A percentile compares a stretch with the other conserved stretches of the same genome.
Evolutionary conservation across 78 protist genomes (phyloP).

Genomic region (Chrysochromulina parva): DNA sequence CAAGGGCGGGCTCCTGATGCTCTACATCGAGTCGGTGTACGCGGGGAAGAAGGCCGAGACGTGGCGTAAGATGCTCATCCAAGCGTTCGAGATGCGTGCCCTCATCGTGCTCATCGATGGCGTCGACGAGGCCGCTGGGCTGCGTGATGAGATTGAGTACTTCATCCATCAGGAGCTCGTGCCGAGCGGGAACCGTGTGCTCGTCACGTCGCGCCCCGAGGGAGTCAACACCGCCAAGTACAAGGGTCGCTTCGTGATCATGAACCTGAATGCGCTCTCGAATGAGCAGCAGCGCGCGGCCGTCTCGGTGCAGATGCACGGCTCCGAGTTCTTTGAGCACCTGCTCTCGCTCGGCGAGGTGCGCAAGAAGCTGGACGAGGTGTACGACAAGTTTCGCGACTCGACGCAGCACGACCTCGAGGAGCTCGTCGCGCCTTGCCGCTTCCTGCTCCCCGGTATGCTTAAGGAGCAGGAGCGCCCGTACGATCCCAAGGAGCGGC

Average conservation of each 20-base stretch:
- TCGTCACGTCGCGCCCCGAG: conserved; percentile 5
- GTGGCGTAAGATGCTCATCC: background rate
- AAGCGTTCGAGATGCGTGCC: background rate
- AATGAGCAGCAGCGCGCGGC: background rate
- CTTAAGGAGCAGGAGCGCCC: too few species aligned
- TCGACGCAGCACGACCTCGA: background rate
- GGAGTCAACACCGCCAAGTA: background rate
- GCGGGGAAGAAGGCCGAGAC: too few species aligned
- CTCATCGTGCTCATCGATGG: background rate
- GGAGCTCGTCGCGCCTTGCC: background rate
- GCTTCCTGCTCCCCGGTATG: too few species aligned
- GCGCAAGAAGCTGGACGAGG: background rate
- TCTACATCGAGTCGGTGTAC: too few species aligned
- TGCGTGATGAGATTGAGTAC: background rate
- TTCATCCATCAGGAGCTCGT: background rate
- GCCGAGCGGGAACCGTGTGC: background rate
- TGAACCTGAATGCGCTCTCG: background rate
- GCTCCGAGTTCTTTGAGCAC: background rate
- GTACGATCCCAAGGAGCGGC: too few species aligned
- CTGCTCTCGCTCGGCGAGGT: background rate
- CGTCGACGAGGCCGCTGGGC: conserved; percentile 8
- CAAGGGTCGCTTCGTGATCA: background rate
- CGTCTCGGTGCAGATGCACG: background rate
- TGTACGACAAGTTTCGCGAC: background rate
- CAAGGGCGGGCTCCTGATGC: too few species aligned